Evolutionary conservation across 305 asterid genomes (phyloP), one percentile per base, ranked within the genome.

Genomic region (Rubia peregrina): DNA sequence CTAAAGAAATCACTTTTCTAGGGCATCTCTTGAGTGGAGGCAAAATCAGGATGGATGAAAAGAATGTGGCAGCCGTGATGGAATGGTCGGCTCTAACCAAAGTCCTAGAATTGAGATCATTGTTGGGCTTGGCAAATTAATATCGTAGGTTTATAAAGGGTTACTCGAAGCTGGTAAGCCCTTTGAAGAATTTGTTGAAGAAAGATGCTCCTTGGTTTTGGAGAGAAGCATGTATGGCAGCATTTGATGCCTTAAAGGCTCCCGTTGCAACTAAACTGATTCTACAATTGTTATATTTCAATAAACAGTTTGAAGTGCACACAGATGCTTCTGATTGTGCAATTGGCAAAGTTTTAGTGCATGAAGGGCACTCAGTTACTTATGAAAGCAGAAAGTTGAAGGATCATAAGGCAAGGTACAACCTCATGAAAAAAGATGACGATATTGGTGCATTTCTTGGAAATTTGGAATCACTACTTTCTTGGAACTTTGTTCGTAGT

Each of bases 321-420:
- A 17, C 9, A 14, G 22, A 53, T 53, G 36, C 36, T 30, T 30
- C 3, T 30, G 3, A 30, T 30, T 3, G 4, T 30, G 36, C 3
- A 30, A 30, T 53, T 16, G 22, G 59, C 0, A 9, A 9, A 13
- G 22, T 53, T 0, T 7, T 53, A 24, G 21, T 53, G 8, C 59
- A 53, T 0, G 16, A 17, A n/a, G n/a, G n/a, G 22, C 59, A 53
- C n/a, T 9, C 9, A 0, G 19, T 53, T 53, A 2, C 59, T 5
- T 53, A 9, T 46, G 60, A 76, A 36, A 76, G 73, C 9, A 2
- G 6, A 19, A 71, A 17, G 11, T 1, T 75, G 10, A 64, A 53
- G 5, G 36, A 55, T 0, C 41, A 1, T 0, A 26, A 75, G 1
- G 6, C 4, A 51, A 0, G 70, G 3, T 62, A 70, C 8, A 70